Evolutionary conservation across 495 filamentous ascomycete genomes (phyloP).

Genomic region (Neurospora sp.): DNA sequence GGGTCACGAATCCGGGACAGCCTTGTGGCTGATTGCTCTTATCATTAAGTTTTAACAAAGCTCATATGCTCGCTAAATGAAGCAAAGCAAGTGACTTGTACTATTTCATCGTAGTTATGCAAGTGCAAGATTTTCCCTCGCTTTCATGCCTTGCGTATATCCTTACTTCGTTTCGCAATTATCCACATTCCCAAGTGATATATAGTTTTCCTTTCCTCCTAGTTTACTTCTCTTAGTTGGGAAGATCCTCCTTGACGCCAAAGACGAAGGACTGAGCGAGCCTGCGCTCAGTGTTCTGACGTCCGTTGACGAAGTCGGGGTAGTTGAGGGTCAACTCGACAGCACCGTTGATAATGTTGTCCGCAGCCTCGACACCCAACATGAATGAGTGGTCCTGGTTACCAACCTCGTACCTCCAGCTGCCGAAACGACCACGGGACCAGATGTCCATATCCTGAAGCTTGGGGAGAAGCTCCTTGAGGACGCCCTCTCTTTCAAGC

Average conservation of each 20-base stretch:
- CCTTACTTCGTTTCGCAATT: background rate
- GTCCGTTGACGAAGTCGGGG: constrained; percentile 93
- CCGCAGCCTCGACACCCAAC: constrained; percentile 93
- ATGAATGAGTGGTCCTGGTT: constrained; percentile 99
- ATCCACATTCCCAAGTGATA: background rate
- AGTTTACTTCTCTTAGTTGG: constrained; percentile 1
- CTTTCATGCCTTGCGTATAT: background rate
- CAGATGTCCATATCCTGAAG: constrained; percentile 85
- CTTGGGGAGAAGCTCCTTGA: constrained; percentile 85
- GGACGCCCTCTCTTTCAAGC: constrained; percentile 88
- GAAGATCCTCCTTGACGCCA: constrained; percentile 2
- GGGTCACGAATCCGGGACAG: background rate
- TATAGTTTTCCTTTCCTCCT: background rate
- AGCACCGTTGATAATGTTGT: constrained; percentile 88
- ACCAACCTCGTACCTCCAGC: constrained; percentile 90
- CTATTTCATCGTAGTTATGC: background rate
- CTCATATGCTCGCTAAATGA: background rate
- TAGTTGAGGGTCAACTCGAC: constrained; percentile 97
- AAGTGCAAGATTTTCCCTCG: background rate
- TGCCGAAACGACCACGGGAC: constrained; percentile 94
- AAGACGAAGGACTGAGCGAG: constrained; percentile 57
- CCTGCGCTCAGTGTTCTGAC: constrained; percentile 80
- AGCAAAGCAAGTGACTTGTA: background rate
- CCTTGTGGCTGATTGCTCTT: background rate
- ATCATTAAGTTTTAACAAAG: background rate